phyloP scores from a whole-genome alignment of 148 eudicot genomes.

The Rhododendron ferrugineum region DNA sequence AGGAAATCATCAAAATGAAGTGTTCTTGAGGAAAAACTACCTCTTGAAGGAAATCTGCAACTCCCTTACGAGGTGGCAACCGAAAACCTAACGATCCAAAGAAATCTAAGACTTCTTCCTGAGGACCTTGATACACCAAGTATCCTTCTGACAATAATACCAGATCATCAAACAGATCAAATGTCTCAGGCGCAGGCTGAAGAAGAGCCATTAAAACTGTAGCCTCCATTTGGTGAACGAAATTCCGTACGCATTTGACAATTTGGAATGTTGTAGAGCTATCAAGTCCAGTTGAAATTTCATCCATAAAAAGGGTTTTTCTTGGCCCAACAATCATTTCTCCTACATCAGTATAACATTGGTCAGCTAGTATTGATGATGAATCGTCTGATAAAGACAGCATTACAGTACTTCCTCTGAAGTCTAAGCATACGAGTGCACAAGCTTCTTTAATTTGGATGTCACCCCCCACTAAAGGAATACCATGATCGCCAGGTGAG shows the following conservation, averaged over 20 bases:
- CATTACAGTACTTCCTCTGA: background rate
- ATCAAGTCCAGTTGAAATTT: slow-evolving; percentile 84
- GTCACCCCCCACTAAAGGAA: background rate
- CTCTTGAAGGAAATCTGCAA: slow-evolving; percentile 95
- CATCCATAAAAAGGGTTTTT: slow-evolving; percentile 90
- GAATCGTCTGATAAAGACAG: background rate
- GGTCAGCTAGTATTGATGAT: background rate
- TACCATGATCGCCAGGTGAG: background rate
- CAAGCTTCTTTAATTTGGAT: background rate
- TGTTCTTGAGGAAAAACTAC: slow-evolving; percentile 19
- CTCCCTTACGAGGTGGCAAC: slow-evolving; percentile 73
- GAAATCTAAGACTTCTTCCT: slow-evolving; percentile 55
- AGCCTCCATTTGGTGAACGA: slow-evolving; percentile 78
- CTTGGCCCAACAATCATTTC: slow-evolving; percentile 92
- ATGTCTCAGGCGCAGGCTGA: slow-evolving; percentile 96
- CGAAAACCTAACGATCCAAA: slow-evolving; percentile 70
- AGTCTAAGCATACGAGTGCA: background rate
- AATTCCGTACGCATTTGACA: slow-evolving; percentile 63
- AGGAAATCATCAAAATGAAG: background rate
- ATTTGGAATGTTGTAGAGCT: slow-evolving; percentile 86
- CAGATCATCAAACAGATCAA: slow-evolving; percentile 76
- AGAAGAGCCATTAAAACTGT: slow-evolving; percentile 89
- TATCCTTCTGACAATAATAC: slow-evolving; percentile 64
- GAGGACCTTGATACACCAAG: slow-evolving; percentile 76
- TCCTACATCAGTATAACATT: slow-evolving; percentile 34